These are phyloP conservation scores for Rhodosporidiobolus sp. DNA, from an alignment of 768 basidiomycete genomes.

Conservation along the genomic window DNA sequence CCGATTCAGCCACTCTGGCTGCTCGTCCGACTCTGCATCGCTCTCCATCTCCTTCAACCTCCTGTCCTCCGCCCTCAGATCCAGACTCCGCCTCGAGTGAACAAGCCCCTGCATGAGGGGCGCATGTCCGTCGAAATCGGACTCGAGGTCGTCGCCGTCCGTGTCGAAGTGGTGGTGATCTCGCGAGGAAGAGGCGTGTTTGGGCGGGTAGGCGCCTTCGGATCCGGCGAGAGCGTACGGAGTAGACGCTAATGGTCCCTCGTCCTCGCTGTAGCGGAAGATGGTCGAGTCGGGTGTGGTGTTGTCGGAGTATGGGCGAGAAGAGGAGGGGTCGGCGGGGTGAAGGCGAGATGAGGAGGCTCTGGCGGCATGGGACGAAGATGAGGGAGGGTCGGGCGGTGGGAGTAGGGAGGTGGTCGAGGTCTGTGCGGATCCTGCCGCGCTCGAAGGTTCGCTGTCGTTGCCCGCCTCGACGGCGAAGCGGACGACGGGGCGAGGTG, in stretches of 20 bases:
- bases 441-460: not conserved
- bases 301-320: not conserved
- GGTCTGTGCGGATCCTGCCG: not conserved
- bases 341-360: not conserved
- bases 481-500: slow-evolving; percentile 2
- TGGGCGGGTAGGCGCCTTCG: slow-evolving; percentile 20
- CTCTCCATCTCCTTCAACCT: slow-evolving; percentile 48
- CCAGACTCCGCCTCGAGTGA: slow-evolving; percentile 17
- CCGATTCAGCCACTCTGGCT: slow-evolving; percentile 44
- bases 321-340: not conserved
- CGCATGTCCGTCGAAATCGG: slow-evolving; percentile 46
- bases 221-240: not conserved
- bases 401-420: not conserved
- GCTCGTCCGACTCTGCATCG: slow-evolving; percentile 51
- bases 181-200: slow-evolving; percentile 31
- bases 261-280: slow-evolving; percentile 20
- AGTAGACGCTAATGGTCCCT: not conserved
- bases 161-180: slow-evolving; percentile 59
- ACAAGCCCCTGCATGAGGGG: slow-evolving; percentile 39
- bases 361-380: not conserved
- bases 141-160: slow-evolving; percentile 74
- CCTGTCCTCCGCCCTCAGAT: slow-evolving; percentile 23
- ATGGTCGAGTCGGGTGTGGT: not conserved
- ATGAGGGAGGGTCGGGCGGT: slow-evolving; percentile 8
- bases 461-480: slow-evolving; percentile 4